phyloP scores from a whole-genome alignment of 805 yeast species.

The Pichia eremophila region DNA sequence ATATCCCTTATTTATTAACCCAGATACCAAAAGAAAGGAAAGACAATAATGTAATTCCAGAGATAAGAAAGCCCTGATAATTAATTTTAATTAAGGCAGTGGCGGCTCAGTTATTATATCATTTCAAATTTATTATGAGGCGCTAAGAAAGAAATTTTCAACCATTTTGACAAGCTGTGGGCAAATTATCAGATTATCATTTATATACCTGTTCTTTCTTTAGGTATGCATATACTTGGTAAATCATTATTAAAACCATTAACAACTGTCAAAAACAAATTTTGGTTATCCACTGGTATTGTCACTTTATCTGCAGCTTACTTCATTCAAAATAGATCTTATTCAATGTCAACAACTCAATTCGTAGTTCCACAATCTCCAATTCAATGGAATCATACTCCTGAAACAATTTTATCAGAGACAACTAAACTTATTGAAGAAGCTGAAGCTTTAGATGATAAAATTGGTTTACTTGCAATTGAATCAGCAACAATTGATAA shows the following conservation, averaged over 20 bases:
- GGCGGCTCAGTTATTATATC: too few relatives aligned
- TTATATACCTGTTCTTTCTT: too few relatives aligned
- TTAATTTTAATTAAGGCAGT: too few relatives aligned
- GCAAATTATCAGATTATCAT: too few relatives aligned
- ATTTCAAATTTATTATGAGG: too few relatives aligned
- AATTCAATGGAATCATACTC: slow-evolving; percentile 54
- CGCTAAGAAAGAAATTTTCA: too few relatives aligned
- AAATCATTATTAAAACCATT: neutral
- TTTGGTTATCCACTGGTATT: slow-evolving; percentile 7
- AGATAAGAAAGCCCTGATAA: too few relatives aligned
- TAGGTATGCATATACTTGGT: neutral
- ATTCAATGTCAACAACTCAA: neutral
- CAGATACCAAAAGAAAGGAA: too few relatives aligned
- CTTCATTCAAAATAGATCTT: slow-evolving; percentile 5
- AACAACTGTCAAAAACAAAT: neutral
- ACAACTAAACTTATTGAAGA: slow-evolving; percentile 37
- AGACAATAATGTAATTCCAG: too few relatives aligned
- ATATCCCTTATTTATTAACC: too few relatives aligned
- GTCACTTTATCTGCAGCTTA: slow-evolving; percentile 3
- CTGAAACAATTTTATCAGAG: slow-evolving; percentile 34
- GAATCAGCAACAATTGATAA: slow-evolving; percentile 46
- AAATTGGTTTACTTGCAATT: slow-evolving; percentile 33
- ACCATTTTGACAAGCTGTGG: too few relatives aligned
- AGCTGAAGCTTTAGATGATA: slow-evolving; percentile 40
- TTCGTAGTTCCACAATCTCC: slow-evolving; percentile 28